phyloP scores from a whole-genome alignment of 805 yeast species.

The Yarrowia sp. region DNA sequence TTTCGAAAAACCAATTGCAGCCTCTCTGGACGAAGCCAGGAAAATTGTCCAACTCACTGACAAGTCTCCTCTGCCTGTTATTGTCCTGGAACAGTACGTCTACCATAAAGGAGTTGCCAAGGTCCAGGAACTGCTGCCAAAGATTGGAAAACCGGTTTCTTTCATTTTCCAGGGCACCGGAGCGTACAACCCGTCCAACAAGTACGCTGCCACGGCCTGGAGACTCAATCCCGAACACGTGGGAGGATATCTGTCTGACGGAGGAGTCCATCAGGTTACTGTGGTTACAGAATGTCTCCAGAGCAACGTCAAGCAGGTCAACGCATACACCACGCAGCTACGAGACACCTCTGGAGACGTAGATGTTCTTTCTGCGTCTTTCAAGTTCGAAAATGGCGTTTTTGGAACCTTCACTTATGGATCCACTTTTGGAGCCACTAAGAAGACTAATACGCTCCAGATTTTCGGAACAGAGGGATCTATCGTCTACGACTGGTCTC shows the following conservation, averaged over 20 bases:
- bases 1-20: constrained; percentile 91
- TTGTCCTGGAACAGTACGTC: constrained; percentile 83
- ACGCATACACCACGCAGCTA: constrained; percentile 75
- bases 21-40: constrained; percentile 72
- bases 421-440: constrained; percentile 79
- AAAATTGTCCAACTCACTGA: constrained; percentile 69
- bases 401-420: constrained; percentile 88
- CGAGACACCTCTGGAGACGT: constrained; percentile 75
- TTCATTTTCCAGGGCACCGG: constrained; percentile 46
- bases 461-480: constrained; percentile 82
- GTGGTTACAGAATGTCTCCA: constrained; percentile 80
- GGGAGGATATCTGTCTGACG: constrained; percentile 90
- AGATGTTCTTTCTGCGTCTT: constrained; percentile 72
- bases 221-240: constrained; percentile 85
- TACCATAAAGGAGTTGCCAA: constrained; percentile 58
- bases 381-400: constrained; percentile 55
- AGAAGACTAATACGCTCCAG: constrained; percentile 60
- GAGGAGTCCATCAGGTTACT: constrained; percentile 95
- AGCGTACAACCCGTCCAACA: constrained; percentile 46
- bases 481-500: constrained; percentile 54
- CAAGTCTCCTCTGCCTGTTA: constrained; percentile 61
- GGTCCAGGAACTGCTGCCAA: constrained; percentile 55
- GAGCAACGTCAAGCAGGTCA: constrained; percentile 54
- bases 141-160: constrained; percentile 60
- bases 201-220: constrained; percentile 69